phyloP scores from a whole-genome alignment of 169 alveolate genomes.

The Plasmodium malariae region DNA sequence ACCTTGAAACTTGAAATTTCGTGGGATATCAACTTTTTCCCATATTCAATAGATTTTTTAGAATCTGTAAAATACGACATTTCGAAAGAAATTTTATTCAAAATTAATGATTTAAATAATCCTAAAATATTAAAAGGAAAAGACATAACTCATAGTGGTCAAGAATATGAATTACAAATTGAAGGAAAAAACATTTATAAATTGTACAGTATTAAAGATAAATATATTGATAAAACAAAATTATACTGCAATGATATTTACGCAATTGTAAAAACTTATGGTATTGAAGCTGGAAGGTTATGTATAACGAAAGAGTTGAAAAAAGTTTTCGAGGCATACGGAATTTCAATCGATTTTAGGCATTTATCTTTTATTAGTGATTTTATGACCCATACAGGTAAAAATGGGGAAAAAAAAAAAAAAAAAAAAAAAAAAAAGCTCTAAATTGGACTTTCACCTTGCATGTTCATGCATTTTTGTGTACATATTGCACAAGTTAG shows the following conservation, averaged over 20 bases:
- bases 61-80: slow-evolving; percentile 80
- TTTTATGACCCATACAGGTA: slow-evolving; percentile 96
- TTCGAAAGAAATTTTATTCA: slow-evolving; percentile 77
- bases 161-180: slow-evolving; percentile 85
- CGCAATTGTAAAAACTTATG: slow-evolving; percentile 94
- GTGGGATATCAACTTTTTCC: slow-evolving; percentile 78
- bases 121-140: slow-evolving; percentile 80
- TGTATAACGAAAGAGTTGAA: slow-evolving; percentile 95
- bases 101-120: slow-evolving; percentile 80
- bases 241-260: slow-evolving; percentile 95
- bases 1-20: slow-evolving; percentile 71
- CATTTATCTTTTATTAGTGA: slow-evolving; percentile 98
- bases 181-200: slow-evolving; percentile 91
- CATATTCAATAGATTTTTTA: slow-evolving; percentile 82
- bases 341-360: slow-evolving; percentile 96
- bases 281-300: slow-evolving; percentile 99
- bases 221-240: slow-evolving; percentile 91
- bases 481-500: no score
- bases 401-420: background rate
- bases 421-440: background rate
- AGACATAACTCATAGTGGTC: slow-evolving; percentile 76
- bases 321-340: slow-evolving; percentile 96
- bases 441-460: background rate
- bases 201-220: slow-evolving; percentile 81
- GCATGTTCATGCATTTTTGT: background rate